Conservation (phyloP, 2,329 filamentous ascomycete species). For the Colletotrichum sp. region DNA sequence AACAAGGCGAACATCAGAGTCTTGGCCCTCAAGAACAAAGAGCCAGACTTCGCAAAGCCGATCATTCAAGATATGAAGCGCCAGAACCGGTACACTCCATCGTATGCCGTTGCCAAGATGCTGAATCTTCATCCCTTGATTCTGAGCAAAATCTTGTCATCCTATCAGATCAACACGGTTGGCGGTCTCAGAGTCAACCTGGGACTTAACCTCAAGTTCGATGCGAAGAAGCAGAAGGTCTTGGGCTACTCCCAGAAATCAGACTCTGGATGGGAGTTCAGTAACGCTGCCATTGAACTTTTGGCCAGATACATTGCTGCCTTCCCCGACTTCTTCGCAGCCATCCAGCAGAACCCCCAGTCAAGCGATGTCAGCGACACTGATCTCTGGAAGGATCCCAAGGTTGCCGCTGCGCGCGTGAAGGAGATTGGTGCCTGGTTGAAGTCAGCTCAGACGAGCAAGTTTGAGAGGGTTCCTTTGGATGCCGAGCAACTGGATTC, state of each 20-base stretch:
- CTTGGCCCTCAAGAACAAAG: conserved; percentile 73
- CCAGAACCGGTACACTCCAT: conserved; percentile 79
- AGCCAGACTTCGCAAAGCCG: conserved; percentile 80
- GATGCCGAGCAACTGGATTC: conserved; percentile 97
- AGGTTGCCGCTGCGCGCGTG: conserved; percentile 77
- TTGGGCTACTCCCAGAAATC: conserved; percentile 92
- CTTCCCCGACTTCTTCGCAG: conserved; percentile 95
- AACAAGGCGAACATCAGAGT: conserved; percentile 82
- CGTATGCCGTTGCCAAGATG: conserved; percentile 85
- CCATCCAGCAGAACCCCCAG: conserved; percentile 83
- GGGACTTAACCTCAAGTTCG: conserved; percentile 95
- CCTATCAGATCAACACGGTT: conserved; percentile 81
- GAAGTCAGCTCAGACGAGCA: conserved; percentile 88
- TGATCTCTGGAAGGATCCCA: conserved; percentile 80
- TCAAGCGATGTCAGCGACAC: conserved; percentile 84
- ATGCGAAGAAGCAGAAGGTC: conserved; percentile 93
- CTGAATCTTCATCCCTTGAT: conserved; percentile 84
- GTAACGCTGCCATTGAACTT: conserved; percentile 79
- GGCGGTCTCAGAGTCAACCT: conserved; percentile 87
- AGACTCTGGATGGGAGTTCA: conserved; percentile 93
- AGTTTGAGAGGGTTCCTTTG: conserved; percentile 92
- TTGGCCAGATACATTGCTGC: conserved; percentile 89
- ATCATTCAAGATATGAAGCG: conserved; percentile 76
- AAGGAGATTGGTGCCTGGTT: conserved; percentile 96
- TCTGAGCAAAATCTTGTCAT: conserved; percentile 94